Conservation (phyloP, 2,329 filamentous ascomycete species). For the Alternaria gansuensis region DNA sequence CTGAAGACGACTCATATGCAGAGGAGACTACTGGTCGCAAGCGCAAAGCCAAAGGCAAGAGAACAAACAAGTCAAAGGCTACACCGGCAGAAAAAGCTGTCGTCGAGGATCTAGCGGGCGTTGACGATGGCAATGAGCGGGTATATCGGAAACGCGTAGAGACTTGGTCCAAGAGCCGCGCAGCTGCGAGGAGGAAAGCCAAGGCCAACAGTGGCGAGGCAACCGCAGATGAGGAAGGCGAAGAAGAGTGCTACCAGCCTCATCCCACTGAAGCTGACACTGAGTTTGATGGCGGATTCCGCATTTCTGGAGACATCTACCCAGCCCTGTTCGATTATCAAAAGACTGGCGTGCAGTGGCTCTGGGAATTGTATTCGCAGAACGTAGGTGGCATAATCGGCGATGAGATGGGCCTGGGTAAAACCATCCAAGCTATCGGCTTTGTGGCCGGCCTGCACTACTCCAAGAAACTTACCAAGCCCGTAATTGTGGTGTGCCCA, state of each 20-base stretch:
- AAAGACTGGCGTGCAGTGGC: constrained; percentile 95
- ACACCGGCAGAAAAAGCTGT: constrained; percentile 38
- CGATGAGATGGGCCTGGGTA: constrained; percentile 98
- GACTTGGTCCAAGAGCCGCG: constrained; percentile 75
- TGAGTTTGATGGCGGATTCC: constrained; percentile 76
- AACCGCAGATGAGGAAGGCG: constrained; percentile 47
- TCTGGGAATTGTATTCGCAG: constrained; percentile 90
- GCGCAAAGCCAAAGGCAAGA: constrained; percentile 49
- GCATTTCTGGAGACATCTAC: constrained; percentile 89
- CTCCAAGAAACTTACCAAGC: constrained; percentile 82
- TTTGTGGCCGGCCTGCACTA: constrained; percentile 93
- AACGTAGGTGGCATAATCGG: constrained; percentile 93
- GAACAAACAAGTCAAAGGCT: constrained; percentile 34
- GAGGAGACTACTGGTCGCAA: constrained; percentile 53
- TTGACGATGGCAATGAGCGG: constrained; percentile 90
- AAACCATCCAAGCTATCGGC: constrained; percentile 83
- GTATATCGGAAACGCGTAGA: constrained; percentile 79
- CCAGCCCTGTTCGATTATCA: constrained; percentile 95
- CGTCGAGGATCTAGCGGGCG: constrained; percentile 65
- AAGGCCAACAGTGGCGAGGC: constrained; percentile 46
- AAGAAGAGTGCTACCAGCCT: constrained; percentile 81
- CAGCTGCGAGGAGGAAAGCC: constrained; percentile 64
- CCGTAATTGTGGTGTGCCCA: constrained; percentile 90
- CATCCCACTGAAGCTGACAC: constrained; percentile 84
- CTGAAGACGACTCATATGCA: constrained; percentile 52